Percentiles rank a stretch among this genome's conserved stretches.
These are phyloP conservation scores for Aegilops umbellulata DNA, from an alignment of 176 grass and related monocot genomes.

Conservation along the genomic window DNA sequence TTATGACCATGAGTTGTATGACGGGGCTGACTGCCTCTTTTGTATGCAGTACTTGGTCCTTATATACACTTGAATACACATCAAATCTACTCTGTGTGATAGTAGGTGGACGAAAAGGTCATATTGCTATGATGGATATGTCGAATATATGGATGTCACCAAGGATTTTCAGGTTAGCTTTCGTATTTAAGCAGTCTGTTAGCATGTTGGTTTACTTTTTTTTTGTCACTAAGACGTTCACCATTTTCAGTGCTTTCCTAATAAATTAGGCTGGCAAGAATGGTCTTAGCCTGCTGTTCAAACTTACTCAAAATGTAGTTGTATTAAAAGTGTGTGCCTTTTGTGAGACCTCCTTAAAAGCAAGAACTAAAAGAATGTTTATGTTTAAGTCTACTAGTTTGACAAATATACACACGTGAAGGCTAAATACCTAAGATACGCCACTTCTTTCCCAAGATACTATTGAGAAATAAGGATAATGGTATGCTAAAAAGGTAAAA, in stretches of 20 bases:
- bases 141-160: constrained; percentile 54
- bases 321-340: background rate
- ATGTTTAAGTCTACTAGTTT: background rate
- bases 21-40: constrained; percentile 12
- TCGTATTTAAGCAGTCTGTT: background rate
- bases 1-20: background rate
- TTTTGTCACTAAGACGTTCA: background rate
- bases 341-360: background rate
- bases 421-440: background rate
- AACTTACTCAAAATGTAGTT: background rate
- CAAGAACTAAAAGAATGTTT: background rate
- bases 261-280: background rate
- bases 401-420: too few species aligned
- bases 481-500: too few species aligned
- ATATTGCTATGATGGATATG: constrained; percentile 88
- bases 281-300: background rate
- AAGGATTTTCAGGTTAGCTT: constrained; percentile 86
- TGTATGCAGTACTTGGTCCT: constrained; percentile 67
- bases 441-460: too few species aligned
- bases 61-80: constrained; percentile 32
- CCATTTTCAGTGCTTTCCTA: background rate
- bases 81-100: constrained; percentile 10
- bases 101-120: constrained; percentile 81
- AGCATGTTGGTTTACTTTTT: background rate
- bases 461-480: background rate